Percentiles rank a stretch among this genome's conserved stretches.
phyloP scores from a whole-genome alignment of 2,329 filamentous ascomycete genomes.

The Akanthomyces dipterigenus region DNA sequence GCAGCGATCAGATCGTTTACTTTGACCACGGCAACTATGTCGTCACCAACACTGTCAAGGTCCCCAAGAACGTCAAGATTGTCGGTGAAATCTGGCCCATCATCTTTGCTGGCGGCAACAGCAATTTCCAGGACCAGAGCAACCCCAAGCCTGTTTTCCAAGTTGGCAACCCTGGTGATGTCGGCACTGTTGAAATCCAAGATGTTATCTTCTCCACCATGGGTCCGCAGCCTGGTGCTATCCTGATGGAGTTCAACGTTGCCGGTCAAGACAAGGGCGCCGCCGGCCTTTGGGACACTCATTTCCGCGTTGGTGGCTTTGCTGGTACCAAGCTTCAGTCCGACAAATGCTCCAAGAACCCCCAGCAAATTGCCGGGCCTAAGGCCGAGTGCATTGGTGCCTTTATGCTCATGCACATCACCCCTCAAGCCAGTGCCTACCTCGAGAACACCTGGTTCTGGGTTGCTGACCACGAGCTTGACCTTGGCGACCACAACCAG shows the following conservation, averaged over 20 bases:
- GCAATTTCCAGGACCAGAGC: conserved; percentile 62
- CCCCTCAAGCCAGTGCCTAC: conserved; percentile 59
- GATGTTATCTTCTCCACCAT: conserved; percentile 81
- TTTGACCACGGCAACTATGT: conserved; percentile 71
- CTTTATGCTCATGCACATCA: conserved; percentile 64
- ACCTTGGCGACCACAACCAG: conserved; percentile 65
- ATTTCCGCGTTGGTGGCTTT: conserved; percentile 84
- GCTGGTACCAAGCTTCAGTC: conserved; percentile 79
- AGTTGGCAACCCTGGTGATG: conserved; percentile 69
- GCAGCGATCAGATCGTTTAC: conserved; percentile 60
- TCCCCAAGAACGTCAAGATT: conserved; percentile 77
- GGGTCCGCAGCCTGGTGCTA: conserved; percentile 77
- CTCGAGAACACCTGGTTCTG: conserved; percentile 88
- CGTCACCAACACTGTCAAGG: conserved; percentile 60
- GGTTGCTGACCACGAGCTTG: conserved; percentile 86
- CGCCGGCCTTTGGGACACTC: conserved; percentile 88
- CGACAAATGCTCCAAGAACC: conserved; percentile 72
- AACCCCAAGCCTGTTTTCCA: conserved; percentile 83
- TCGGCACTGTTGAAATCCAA: conserved; percentile 76
- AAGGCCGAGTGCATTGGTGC: conserved; percentile 66
- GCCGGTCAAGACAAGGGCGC: conserved; percentile 59
- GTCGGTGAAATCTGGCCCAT: conserved; percentile 88
- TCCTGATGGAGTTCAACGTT: conserved; percentile 89
- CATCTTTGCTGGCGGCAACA: conserved; percentile 71
- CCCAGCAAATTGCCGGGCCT: conserved; percentile 51